Evolutionary conservation across 2,329 filamentous ascomycete species (phyloP), one percentile per base, ranked within the genome.

Genomic region (Calonectria crousiana): DNA sequence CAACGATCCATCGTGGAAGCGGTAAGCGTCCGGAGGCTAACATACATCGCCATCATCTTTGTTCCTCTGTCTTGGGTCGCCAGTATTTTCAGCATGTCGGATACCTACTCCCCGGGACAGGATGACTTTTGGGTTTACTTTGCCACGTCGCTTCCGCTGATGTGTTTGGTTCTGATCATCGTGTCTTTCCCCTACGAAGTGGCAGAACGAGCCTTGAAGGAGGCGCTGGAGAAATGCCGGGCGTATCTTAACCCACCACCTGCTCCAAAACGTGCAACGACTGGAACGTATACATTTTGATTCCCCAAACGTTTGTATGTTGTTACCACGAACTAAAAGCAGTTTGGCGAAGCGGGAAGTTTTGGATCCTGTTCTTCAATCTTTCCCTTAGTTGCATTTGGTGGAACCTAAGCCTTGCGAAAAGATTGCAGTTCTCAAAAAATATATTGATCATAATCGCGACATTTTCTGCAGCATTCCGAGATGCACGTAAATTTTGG

Each of bases 1-100:
- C 68, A 67, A 34, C 71, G 72, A 4, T 75, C 75, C 13, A 70
- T 75, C 6, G 53, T 74, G 8, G 74, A 75, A 23, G 67, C 71
- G 11, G 34, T 67, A 4, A 75, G 66, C n/a, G 56, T 75, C 18
- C 58, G 52, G 16, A 68, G 74, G 28, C 52, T 71, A 49, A 71
- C 69, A 6, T 71, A 65, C 26, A 71, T 71, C 23, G 68, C 68
- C 20, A 16, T 71, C 9, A 30, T 71, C 6, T 71, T 71, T 30
- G 47, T 71, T 28, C 68, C 68, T 4, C 34, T 71, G 18, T 49
- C 41, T 6, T 71, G 68, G 68, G 68, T 71, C 26, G 68, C 68
- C 1, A 71, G 68, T 14, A 30, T 71, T 3, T 71, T 71, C 20
- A 71, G 68, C 26, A 71, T 71, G 69, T 71, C 69, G 3, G 69